phyloP scores from a whole-genome alignment of 1,284 basidiomycete species.

The Cutaneotrichosporon cavernicola region DNA sequence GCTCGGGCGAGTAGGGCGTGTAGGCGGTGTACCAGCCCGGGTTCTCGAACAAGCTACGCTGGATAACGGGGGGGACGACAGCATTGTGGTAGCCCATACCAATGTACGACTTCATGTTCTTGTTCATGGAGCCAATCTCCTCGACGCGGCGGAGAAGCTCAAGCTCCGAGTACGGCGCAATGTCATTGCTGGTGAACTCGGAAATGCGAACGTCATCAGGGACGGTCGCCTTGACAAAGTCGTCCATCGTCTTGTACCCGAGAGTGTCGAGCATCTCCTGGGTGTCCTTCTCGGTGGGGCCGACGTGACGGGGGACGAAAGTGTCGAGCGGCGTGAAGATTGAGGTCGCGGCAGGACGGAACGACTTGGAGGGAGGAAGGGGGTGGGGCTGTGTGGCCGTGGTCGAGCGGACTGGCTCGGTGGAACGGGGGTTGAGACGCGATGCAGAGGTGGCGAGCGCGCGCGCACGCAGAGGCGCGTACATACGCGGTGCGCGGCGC shows the following conservation, averaged over 20 bases:
- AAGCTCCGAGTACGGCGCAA: conserved; percentile 78
- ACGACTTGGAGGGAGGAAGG: conserved; percentile 39
- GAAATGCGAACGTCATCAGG: conserved; percentile 74
- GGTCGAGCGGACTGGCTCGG: conserved; percentile 34
- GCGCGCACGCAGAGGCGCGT: conserved; percentile 22
- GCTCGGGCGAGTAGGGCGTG: conserved; percentile 65
- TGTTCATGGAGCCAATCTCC: conserved; percentile 74
- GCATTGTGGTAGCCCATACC: conserved; percentile 98
- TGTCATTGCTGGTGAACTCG: conserved; percentile 56
- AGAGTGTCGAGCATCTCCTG: conserved; percentile 73
- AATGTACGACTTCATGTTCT: conserved; percentile 85
- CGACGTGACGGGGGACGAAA: conserved; percentile 83
- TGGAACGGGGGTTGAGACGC: conserved; percentile 26
- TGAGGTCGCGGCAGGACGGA: conserved; percentile 40
- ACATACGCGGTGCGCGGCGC: conserved; percentile 22
- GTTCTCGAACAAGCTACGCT: conserved; percentile 94
- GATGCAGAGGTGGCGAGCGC: conserved; percentile 26
- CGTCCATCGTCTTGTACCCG: conserved; percentile 81
- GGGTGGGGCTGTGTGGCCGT: conserved; percentile 50
- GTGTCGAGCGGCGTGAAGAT: conserved; percentile 78
- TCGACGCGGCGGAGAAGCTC: conserved; percentile 76
- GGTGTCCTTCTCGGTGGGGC: conserved; percentile 74
- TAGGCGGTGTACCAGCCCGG: conserved; percentile 99
- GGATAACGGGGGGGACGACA: conserved; percentile 86
- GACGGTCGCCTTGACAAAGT: conserved; percentile 76